Conservation (phyloP, 805 yeast genomes). For the Candida dajiaensis region DNA sequence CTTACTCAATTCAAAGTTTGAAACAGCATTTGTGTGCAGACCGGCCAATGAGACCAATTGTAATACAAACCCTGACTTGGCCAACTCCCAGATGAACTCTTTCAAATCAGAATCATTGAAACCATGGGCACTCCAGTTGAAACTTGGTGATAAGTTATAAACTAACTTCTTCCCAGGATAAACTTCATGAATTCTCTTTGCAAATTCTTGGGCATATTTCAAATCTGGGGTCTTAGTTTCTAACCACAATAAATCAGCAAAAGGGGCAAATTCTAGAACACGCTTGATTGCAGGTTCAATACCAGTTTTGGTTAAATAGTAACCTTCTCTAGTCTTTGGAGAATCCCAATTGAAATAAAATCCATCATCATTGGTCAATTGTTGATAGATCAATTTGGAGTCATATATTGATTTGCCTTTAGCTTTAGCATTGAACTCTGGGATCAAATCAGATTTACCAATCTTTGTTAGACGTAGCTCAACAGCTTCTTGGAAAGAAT, state of each 20-base stretch:
- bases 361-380: slow-evolving; percentile 7
- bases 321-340: slow-evolving; percentile 54
- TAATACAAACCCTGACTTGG: slow-evolving; percentile 49
- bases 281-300: slow-evolving; percentile 50
- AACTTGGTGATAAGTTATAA: slow-evolving; percentile 55
- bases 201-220: slow-evolving; percentile 26
- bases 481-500: slow-evolving; percentile 49
- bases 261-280: slow-evolving; percentile 49
- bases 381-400: slow-evolving; percentile 17
- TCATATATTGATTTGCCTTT: slow-evolving; percentile 12
- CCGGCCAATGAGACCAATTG: slow-evolving; percentile 61
- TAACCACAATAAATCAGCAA: slow-evolving; percentile 55
- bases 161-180: slow-evolving; percentile 52
- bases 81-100: slow-evolving; percentile 47
- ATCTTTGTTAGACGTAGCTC: slow-evolving; percentile 15
- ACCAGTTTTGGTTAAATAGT: slow-evolving; percentile 42
- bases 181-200: slow-evolving; percentile 37
- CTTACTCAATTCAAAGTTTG: slow-evolving; percentile 45
- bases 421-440: slow-evolving; percentile 19
- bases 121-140: slow-evolving; percentile 57
- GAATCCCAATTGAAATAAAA: slow-evolving; percentile 50
- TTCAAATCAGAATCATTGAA: slow-evolving; percentile 40
- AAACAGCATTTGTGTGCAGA: slow-evolving; percentile 45
- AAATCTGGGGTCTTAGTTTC: slow-evolving; percentile 57
- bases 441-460: slow-evolving; percentile 25